Conservation (phyloP, 2,329 filamentous ascomycete species). For the Pezizomycotina sp. region DNA sequence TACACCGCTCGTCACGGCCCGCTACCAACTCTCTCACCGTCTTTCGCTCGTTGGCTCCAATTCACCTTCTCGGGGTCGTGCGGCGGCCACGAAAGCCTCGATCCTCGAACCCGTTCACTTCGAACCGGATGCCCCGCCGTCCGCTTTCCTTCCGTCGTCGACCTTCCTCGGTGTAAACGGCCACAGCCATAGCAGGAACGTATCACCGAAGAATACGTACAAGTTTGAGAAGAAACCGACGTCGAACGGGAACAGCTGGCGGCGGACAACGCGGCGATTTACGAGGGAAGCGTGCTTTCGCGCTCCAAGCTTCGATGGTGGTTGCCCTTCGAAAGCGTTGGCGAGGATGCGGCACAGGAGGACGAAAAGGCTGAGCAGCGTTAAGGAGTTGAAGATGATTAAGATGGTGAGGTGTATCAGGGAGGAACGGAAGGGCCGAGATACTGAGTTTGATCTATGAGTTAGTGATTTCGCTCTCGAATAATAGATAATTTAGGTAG, state of each 20-base stretch:
- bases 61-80: slow-evolving; percentile 43
- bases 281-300: slow-evolving; percentile 44
- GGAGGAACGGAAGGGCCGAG: slow-evolving; percentile 46
- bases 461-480: background rate
- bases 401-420: slow-evolving; percentile 47
- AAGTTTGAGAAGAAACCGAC: slow-evolving; percentile 59
- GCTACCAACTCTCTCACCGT: slow-evolving; percentile 7
- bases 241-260: slow-evolving; percentile 68
- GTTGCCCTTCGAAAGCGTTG: slow-evolving; percentile 51
- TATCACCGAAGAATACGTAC: slow-evolving; percentile 56
- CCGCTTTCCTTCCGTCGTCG: slow-evolving; percentile 32
- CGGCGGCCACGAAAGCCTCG: slow-evolving; percentile 45
- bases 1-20: slow-evolving; percentile 13
- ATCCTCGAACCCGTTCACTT: slow-evolving; percentile 64
- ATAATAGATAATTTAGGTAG: background rate
- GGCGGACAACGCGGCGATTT: slow-evolving; percentile 29
- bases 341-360: slow-evolving; percentile 36
- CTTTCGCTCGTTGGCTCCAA: slow-evolving; percentile 24
- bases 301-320: slow-evolving; percentile 67
- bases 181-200: slow-evolving; percentile 50
- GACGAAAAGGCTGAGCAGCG: slow-evolving; percentile 45
- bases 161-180: slow-evolving; percentile 40
- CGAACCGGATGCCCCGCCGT: slow-evolving; percentile 40
- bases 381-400: slow-evolving; percentile 40
- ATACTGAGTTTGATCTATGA: slow-evolving; percentile 33